Conservation (phyloP, 148 eudicot genomes). For the Spergularia marina region DNA sequence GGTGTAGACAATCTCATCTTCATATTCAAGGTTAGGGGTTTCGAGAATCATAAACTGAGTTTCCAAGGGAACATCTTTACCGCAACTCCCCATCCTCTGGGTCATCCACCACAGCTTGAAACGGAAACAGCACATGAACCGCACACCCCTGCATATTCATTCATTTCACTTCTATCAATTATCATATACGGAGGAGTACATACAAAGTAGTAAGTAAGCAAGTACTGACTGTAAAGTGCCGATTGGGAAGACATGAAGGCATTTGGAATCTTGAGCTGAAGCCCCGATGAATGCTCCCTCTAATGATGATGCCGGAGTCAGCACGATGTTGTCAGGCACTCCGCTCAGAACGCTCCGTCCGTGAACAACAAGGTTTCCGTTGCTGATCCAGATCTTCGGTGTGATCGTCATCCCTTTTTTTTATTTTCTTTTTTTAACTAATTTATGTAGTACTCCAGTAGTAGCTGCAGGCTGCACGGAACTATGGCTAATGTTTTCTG, state of each 20-base stretch:
- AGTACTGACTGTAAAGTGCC: constrained; percentile 78
- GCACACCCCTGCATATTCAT: constrained; percentile 58
- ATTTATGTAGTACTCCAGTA: too few species aligned
- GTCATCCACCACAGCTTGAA: constrained; percentile 99
- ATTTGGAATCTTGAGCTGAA: constrained; percentile 51
- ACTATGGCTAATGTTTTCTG: too few species aligned
- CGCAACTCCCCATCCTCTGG: constrained; percentile 84
- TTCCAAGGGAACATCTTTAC: constrained; percentile 84
- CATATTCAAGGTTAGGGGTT: too few species aligned
- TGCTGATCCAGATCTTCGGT: constrained; percentile 52
- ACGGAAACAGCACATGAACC: constrained; percentile 88
- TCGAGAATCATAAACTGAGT: constrained; percentile 91
- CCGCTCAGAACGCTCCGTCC: constrained; percentile 77
- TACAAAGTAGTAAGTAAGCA: too few species aligned
- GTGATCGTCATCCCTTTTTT: constrained; percentile 63
- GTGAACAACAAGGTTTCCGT: constrained; percentile 77
- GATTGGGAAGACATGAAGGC: constrained; percentile 81
- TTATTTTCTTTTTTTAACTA: constrained; percentile 14
- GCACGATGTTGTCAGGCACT: constrained; percentile 69
- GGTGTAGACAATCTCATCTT: too few species aligned
- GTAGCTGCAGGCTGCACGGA: too few species aligned
- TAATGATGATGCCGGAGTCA: constrained; percentile 62
- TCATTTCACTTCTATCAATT: too few species aligned
- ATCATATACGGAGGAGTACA: too few species aligned
- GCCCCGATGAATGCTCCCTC: constrained; percentile 82